Conservation (phyloP, 805 yeast genomes). For the Teunomyces kruisii region DNA sequence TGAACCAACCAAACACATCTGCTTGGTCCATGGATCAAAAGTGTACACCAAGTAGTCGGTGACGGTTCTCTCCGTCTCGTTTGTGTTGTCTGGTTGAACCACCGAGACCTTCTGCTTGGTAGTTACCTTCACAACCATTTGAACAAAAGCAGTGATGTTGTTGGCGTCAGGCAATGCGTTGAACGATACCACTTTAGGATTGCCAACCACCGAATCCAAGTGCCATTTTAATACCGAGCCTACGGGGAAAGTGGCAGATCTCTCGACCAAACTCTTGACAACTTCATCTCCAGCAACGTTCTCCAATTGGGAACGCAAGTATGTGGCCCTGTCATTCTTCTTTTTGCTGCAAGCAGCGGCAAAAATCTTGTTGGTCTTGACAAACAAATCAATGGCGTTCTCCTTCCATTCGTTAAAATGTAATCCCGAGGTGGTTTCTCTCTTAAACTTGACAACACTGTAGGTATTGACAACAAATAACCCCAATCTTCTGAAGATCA, state of each 20-base stretch:
- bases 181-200: constrained; percentile 73
- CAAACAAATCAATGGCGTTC: constrained; percentile 73
- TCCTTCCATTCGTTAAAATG: constrained; percentile 83
- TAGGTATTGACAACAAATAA: constrained; percentile 66
- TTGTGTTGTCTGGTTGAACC: constrained; percentile 16
- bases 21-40: constrained; percentile 39
- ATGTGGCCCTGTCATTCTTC: constrained; percentile 32
- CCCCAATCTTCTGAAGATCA: constrained; percentile 62
- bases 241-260: constrained; percentile 50
- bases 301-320: constrained; percentile 42
- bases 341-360: constrained; percentile 49
- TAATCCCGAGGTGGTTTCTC: constrained; percentile 43
- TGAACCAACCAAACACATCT: constrained; percentile 39
- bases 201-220: constrained; percentile 61
- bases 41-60: constrained; percentile 40
- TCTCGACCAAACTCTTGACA: constrained; percentile 26
- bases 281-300: constrained; percentile 36
- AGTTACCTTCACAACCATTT: constrained; percentile 36
- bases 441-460: constrained; percentile 46
- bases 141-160: constrained; percentile 38
- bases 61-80: constrained; percentile 28
- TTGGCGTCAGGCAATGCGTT: constrained; percentile 58
- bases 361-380: constrained; percentile 78
- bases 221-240: constrained; percentile 72
- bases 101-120: constrained; percentile 39